phyloP scores from a whole-genome alignment of 192 early-diverging fungal species.

The Backusella mclennaniae region DNA sequence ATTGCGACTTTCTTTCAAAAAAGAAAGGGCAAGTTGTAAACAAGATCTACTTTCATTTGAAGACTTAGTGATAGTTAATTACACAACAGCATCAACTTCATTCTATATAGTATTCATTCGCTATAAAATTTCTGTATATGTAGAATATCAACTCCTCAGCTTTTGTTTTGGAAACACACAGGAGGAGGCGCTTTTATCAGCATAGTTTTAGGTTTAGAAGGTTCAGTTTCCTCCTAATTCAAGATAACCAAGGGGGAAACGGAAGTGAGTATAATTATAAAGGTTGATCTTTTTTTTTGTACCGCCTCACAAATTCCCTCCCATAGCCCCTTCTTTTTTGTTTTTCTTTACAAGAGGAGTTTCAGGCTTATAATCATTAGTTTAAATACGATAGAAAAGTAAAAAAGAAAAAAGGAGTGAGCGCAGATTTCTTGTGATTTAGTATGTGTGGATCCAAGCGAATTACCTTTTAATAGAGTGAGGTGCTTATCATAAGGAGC shows the following conservation, averaged over 20 bases:
- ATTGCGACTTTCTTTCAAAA: background rate
- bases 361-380: background rate
- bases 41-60: background rate
- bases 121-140: background rate
- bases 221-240: background rate
- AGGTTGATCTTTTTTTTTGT: background rate
- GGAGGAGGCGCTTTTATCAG: background rate
- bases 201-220: background rate
- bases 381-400: conserved; percentile 1
- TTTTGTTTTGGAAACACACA: background rate
- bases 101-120: background rate
- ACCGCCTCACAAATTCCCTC: background rate
- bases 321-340: background rate
- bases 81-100: background rate
- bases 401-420: background rate
- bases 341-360: background rate
- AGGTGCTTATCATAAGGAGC: background rate
- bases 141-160: background rate
- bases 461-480: background rate
- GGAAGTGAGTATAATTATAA: background rate
- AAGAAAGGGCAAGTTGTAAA: background rate
- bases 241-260: background rate
- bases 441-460: background rate
- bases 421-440: background rate
- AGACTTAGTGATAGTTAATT: background rate